phyloP scores from a whole-genome alignment of 345 rosid genomes.

The Aethionema arabicum region DNA sequence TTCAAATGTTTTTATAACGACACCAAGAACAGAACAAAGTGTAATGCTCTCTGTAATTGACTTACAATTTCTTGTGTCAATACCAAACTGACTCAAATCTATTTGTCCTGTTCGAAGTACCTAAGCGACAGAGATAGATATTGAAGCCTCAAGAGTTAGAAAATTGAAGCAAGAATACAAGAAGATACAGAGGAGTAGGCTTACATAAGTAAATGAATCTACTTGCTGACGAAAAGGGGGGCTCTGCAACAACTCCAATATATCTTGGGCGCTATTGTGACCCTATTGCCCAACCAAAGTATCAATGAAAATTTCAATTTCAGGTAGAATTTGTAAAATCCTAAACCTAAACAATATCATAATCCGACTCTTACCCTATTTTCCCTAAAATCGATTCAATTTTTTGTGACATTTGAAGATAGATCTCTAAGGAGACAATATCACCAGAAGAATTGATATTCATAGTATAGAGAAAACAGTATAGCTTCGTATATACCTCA shows the following conservation, averaged over 20 bases:
- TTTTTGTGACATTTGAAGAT: slow-evolving; percentile 7
- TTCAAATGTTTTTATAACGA: background rate
- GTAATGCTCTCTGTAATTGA: slow-evolving; percentile 6
- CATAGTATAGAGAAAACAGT: slow-evolving; percentile 3
- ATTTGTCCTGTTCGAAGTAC: slow-evolving; percentile 95
- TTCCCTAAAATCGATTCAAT: background rate
- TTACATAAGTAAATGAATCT: slow-evolving; percentile 91
- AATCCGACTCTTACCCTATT: background rate
- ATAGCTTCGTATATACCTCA: slow-evolving; percentile 52
- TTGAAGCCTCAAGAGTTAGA: slow-evolving; percentile 9
- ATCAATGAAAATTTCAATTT: background rate
- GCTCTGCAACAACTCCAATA: slow-evolving; percentile 85
- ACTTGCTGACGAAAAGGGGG: slow-evolving; percentile 97
- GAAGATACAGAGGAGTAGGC: slow-evolving; percentile 28
- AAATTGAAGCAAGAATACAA: slow-evolving; percentile 10
- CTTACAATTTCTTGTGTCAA: slow-evolving; percentile 92
- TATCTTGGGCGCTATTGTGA: slow-evolving; percentile 65
- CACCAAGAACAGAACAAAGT: slow-evolving; percentile 2
- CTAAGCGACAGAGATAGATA: slow-evolving; percentile 37
- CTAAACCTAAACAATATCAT: slow-evolving; percentile 17
- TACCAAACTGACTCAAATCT: slow-evolving; percentile 90
- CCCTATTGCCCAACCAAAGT: slow-evolving; percentile 52
- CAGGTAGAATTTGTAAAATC: slow-evolving; percentile 7
- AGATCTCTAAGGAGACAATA: slow-evolving; percentile 8
- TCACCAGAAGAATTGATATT: background rate